These are phyloP conservation scores for Cladosporium sp. DNA, from an alignment of 2,329 filamentous ascomycete genomes.

Conservation along the genomic window DNA sequence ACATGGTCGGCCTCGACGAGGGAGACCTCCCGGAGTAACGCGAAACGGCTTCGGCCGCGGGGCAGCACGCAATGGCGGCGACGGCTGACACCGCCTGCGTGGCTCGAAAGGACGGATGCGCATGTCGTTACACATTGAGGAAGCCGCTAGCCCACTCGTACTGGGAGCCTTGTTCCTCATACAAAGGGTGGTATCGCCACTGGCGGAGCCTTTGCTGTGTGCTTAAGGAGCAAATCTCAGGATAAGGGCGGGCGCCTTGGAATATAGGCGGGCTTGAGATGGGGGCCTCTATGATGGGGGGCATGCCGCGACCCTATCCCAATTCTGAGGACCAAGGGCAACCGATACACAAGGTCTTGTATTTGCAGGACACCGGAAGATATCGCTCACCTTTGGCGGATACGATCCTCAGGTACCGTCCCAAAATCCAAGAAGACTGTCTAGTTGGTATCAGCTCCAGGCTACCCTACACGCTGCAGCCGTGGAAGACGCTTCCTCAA, in stretches of 20 bases:
- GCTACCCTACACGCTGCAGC: too few relatives aligned
- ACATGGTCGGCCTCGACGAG: background rate
- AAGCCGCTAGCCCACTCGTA: background rate
- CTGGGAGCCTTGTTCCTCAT: slow-evolving; percentile 5
- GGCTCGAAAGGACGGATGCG: slow-evolving; percentile 1
- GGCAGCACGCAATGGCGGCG: background rate
- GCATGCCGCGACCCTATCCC: too few relatives aligned
- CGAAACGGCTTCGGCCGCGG: background rate
- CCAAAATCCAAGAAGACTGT: too few relatives aligned
- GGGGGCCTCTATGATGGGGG: background rate
- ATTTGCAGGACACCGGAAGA: too few relatives aligned
- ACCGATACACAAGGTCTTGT: too few relatives aligned
- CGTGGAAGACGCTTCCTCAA: too few relatives aligned
- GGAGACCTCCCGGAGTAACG: background rate
- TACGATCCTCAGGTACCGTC: too few relatives aligned
- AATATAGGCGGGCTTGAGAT: background rate
- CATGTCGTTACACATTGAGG: background rate
- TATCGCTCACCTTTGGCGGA: too few relatives aligned
- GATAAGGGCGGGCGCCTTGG: background rate
- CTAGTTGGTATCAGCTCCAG: too few relatives aligned
- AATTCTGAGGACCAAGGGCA: too few relatives aligned
- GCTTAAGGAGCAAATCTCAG: slow-evolving; percentile 6
- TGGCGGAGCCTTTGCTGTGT: slow-evolving; percentile 5
- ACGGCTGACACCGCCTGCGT: background rate
- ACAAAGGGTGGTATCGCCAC: slow-evolving; percentile 1